Conservation (phyloP, 2,329 filamentous ascomycete genomes). For the Fusarium decemcellulare region DNA sequence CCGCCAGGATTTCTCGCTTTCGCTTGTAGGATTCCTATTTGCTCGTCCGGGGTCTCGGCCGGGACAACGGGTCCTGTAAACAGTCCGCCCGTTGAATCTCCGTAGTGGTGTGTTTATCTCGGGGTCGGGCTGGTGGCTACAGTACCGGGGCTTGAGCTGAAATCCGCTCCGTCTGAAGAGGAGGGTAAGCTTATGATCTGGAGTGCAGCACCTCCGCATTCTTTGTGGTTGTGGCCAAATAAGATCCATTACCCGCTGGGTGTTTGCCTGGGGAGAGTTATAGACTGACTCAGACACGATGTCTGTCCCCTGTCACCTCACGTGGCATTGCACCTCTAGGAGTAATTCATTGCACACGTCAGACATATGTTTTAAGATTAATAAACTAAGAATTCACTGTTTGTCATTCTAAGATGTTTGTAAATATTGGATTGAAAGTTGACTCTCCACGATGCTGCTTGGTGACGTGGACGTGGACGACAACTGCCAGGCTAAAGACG, state of each 20-base stretch:
- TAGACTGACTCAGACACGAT: too few species aligned
- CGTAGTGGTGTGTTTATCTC: slow-evolving; percentile 11
- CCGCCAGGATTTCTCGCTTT: neutral
- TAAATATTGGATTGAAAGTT: neutral
- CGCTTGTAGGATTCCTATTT: neutral
- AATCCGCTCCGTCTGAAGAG: neutral
- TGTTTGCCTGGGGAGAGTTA: too few species aligned
- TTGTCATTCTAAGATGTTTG: too few species aligned
- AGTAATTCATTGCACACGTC: too few species aligned
- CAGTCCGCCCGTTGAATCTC: slow-evolving; percentile 11
- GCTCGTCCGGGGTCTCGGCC: slow-evolving; percentile 25
- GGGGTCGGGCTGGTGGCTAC: neutral
- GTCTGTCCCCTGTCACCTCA: too few species aligned
- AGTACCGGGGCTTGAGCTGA: neutral
- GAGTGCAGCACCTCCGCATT: neutral
- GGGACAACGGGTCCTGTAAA: slow-evolving; percentile 22
- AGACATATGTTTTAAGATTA: too few species aligned
- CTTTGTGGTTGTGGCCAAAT: neutral
- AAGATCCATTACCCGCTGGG: too few species aligned
- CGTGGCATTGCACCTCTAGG: too few species aligned
- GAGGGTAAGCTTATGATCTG: neutral
- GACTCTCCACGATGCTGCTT: neutral
- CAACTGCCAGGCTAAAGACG: slow-evolving; percentile 1
- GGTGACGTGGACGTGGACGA: neutral
- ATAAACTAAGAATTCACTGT: too few species aligned